phyloP scores from a whole-genome alignment of 768 basidiomycete species.

The Cystobasidium onofrii region DNA sequence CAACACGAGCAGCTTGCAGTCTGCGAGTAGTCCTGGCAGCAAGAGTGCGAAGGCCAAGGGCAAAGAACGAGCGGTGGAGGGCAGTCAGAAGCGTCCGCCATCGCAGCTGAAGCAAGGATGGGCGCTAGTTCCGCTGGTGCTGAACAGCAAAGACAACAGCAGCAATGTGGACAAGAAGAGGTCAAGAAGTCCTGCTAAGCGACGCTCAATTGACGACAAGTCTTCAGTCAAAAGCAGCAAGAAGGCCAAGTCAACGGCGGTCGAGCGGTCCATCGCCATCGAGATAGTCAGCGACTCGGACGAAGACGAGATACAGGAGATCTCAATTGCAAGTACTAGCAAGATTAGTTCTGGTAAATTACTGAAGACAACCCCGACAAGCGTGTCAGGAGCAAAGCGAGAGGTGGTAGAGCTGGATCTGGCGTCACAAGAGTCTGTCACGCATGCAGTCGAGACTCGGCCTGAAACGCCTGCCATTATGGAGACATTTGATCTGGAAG shows the following conservation, averaged over 20 bases:
- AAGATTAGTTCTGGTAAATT: neutral
- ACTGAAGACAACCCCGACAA: neutral
- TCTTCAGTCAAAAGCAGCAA: slow-evolving; percentile 82
- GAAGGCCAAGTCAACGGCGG: slow-evolving; percentile 50
- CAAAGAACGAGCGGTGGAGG: slow-evolving; percentile 42
- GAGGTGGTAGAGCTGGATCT: neutral
- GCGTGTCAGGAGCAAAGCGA: neutral
- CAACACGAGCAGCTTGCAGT: too few relatives aligned
- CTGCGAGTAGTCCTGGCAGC: neutral
- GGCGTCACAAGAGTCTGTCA: neutral
- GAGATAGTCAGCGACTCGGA: slow-evolving; percentile 28
- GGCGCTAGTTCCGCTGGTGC: slow-evolving; percentile 49
- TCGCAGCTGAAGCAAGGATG: slow-evolving; percentile 27
- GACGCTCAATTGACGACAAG: slow-evolving; percentile 53
- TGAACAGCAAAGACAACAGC: slow-evolving; percentile 56
- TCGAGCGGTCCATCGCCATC: neutral
- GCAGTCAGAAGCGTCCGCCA: neutral
- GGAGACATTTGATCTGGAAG: slow-evolving; percentile 8
- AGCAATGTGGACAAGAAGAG: slow-evolving; percentile 50
- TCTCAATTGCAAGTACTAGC: slow-evolving; percentile 5
- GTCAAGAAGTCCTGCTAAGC: neutral
- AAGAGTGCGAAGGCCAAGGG: slow-evolving; percentile 47
- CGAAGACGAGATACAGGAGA: slow-evolving; percentile 31
- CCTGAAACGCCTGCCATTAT: neutral
- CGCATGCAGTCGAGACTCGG: neutral